Base-by-base conservation (phyloP, 352 stramenopile species). In the Lagenidium giganteum region DNA sequence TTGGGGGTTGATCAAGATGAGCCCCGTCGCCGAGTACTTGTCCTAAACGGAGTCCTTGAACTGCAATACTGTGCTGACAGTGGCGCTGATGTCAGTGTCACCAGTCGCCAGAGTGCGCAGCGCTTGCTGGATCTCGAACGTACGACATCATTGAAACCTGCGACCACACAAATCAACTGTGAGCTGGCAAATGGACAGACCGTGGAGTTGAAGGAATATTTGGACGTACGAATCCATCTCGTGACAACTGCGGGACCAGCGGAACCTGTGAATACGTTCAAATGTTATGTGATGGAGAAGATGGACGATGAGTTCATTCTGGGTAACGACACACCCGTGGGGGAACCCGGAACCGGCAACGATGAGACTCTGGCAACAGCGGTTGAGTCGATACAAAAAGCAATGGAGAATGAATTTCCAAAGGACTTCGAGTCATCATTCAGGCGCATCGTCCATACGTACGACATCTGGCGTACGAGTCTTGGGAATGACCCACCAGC, bases 401-500 rank as follows among this genome's bases (percentile, higher is more conserved):
- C 48, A 31, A 16, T 56, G n/a, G 14, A 42, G 26, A 4, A 24
- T 22, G 47, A 32, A 13, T 30, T 49, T 2, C 39, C 35, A 22
- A 13, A 21, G 3, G 9, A 17, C 8, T 14, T 5, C n/a, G 39
- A 29, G n/a, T 17, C 31, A 18, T 20, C 17, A 24, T 20, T 44
- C 3, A 12, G 32, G n/a, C 21, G 24, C 3, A 42, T 50, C 16
- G 32, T 41, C n/a, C n/a, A n/a, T n/a, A n/a, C n/a, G n/a, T 34
- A 54, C 23, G 44, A 54, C 24, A 23, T 54, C 4, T 47, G 46
- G 46, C 36, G 47, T 24, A 17, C 49, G 5, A 31, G 36, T 6
- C 23, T 47, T 27, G 12, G 40, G 33, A 46, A 57, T 21, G 49
- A 46, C n/a, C 50, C 42, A 5, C 37, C 50, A 5, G 36, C 42